phyloP scores from a whole-genome alignment of 208 protist genomes.

The Leishmania martiniquensis region DNA sequence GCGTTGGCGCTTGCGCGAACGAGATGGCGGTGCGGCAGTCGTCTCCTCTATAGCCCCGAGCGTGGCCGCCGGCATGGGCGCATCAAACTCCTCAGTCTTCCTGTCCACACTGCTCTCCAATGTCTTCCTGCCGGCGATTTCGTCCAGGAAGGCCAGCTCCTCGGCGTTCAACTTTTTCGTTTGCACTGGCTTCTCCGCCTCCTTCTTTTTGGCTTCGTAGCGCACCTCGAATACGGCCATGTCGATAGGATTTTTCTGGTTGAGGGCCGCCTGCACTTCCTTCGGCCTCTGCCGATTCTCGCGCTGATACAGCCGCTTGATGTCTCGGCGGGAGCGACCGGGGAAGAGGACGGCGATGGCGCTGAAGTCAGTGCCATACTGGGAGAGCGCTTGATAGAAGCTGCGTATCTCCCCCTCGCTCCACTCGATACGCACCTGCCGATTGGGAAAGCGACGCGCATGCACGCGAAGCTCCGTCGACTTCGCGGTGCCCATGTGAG shows the following conservation, averaged over 20 bases:
- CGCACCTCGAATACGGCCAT: conserved; percentile 60
- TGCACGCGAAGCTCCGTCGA: not conserved
- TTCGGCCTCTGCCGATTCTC: conserved; percentile 66
- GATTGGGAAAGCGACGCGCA: not conserved
- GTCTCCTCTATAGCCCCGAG: conserved; percentile 18
- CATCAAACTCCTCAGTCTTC: not conserved
- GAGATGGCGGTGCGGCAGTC: conserved; percentile 12
- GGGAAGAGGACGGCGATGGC: conserved; percentile 83
- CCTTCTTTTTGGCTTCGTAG: conserved; percentile 44
- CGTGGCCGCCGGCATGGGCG: conserved; percentile 2
- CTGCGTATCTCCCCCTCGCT: conserved; percentile 69
- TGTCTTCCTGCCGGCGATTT: conserved; percentile 48
- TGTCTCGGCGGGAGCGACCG: conserved; percentile 57
- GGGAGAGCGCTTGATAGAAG: conserved; percentile 85
- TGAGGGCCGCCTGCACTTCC: conserved; percentile 61
- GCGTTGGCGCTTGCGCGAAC: conserved; percentile 18
- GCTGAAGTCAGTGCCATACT: conserved; percentile 92
- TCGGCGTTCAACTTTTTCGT: conserved; percentile 35
- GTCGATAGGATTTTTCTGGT: conserved; percentile 60
- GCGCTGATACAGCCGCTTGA: conserved; percentile 84
- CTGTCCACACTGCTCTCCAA: not conserved
- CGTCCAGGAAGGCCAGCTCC: conserved; percentile 60
- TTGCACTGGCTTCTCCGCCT: conserved; percentile 19
- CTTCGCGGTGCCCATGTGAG: not conserved
- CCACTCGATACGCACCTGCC: conserved; percentile 59